These are phyloP conservation scores for Henckelia pumila DNA, from an alignment of 257 asterid species.

Conservation along the genomic window DNA sequence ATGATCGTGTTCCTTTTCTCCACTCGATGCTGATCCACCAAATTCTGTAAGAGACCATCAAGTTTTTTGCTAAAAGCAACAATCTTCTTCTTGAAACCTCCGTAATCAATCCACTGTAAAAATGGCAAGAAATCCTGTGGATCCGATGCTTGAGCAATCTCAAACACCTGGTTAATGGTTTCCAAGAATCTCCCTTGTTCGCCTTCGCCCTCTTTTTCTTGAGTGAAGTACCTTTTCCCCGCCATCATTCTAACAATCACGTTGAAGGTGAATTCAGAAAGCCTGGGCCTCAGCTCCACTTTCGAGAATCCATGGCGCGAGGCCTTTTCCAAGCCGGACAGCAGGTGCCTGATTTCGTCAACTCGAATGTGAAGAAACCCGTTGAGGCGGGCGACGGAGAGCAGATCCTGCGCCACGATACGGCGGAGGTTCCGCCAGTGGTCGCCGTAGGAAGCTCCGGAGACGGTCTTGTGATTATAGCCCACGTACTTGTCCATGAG, in stretches of 20 bases:
- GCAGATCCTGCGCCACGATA: too few relatives aligned
- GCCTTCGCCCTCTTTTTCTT: slow-evolving; percentile 1
- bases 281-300: slow-evolving; percentile 20
- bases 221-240: slow-evolving; percentile 26
- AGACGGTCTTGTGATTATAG: too few relatives aligned
- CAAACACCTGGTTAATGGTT: slow-evolving; percentile 31
- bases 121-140: slow-evolving; percentile 43
- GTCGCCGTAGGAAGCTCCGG: too few relatives aligned
- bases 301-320: too few relatives aligned
- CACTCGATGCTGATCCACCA: slow-evolving; percentile 33
- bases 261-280: slow-evolving; percentile 28
- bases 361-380: too few relatives aligned
- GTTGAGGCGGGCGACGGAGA: too few relatives aligned
- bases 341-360: too few relatives aligned
- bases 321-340: too few relatives aligned
- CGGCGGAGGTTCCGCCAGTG: too few relatives aligned
- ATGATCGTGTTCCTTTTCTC: slow-evolving; percentile 33
- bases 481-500: too few relatives aligned
- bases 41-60: slow-evolving; percentile 25
- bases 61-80: slow-evolving; percentile 5
- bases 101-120: slow-evolving; percentile 41
- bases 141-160: slow-evolving; percentile 31
- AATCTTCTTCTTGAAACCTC: slow-evolving; percentile 34
- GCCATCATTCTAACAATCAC: slow-evolving; percentile 35
- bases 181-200: slow-evolving; percentile 19